Evolutionary conservation across 208 protist genomes (phyloP), one percentile per base, ranked within the genome.

Genomic region (Trypanosoma melophagium): DNA sequence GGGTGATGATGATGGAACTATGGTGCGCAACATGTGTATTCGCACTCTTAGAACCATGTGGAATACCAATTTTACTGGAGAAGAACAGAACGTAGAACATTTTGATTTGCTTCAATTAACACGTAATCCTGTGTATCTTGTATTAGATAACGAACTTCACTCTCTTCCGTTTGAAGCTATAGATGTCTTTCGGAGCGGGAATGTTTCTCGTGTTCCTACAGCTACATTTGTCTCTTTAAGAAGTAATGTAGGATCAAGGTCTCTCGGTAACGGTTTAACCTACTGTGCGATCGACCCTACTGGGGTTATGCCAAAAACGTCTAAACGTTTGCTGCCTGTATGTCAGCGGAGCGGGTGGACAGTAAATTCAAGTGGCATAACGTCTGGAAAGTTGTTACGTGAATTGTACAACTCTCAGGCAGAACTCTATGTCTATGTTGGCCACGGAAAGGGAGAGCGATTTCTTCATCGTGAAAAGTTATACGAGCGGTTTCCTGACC

Each of bases 371-470:
- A 58, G 24, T 2, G 59, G 57, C 3, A 10, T 82, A 41, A 50
- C 77, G 44, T 49, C 47, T n/a, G 47, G 53, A 24, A 16, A 24
- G 35, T 45, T 83, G 0, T 51, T 75, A 44, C 55, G 38, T n/a
- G 62, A 72, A 31, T 40, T 83, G 4, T 68, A 72, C 49, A 35
- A 54, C 17, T 66, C 59, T 21, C 51, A 50, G 24, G 54, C 79
- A 19, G 55, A 73, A 58, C 28, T 71, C 13, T 91, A 89, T 51
- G 75, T 92, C 9, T 92, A 94, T 74, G 70, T 83, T 2, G 88
- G 88, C 3, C 88, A 94, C 69, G 76, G 75, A 7, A 68, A 77
- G 41, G 88, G 88, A 0, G 88, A 90, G 58, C 55, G 80, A 19
- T 40, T 87, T 52, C 19, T 90, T 3, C 35, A 80, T 17, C 70